A percentile compares a stretch with the other conserved stretches of the same genome.
Evolutionary conservation across 768 basidiomycete genomes (phyloP).

Genomic region (Russula ochroleuca): DNA sequence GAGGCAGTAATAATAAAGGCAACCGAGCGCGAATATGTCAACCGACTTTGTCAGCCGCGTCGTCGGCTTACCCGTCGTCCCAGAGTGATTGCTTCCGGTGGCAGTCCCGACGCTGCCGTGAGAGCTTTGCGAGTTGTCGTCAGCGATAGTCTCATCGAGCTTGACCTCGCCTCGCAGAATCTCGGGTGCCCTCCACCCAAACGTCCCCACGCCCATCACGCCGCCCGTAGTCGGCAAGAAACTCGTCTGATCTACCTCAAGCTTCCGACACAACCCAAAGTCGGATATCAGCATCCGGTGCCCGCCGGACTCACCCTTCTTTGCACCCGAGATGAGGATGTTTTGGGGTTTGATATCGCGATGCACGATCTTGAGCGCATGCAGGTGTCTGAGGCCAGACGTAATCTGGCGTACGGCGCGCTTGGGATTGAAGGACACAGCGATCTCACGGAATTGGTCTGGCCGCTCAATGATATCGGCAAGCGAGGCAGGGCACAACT

Average conservation of each 20-base stretch:
- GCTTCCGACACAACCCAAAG: slow-evolving; percentile 93
- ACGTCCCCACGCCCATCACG: slow-evolving; percentile 84
- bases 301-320: slow-evolving; percentile 46
- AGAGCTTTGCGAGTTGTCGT: slow-evolving; percentile 64
- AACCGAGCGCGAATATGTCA: slow-evolving; percentile 95
- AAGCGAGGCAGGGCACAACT: slow-evolving; percentile 87
- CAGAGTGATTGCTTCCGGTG: slow-evolving; percentile 36
- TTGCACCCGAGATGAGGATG: slow-evolving; percentile 78
- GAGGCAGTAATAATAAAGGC: slow-evolving; percentile 89
- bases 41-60: slow-evolving; percentile 84
- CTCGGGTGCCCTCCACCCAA: slow-evolving; percentile 98
- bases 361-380: slow-evolving; percentile 94
- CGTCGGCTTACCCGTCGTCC: slow-evolving; percentile 46
- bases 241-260: slow-evolving; percentile 94
- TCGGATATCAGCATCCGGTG: slow-evolving; percentile 92
- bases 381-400: slow-evolving; percentile 82
- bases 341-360: slow-evolving; percentile 99
- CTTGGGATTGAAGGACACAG: slow-evolving; percentile 77
- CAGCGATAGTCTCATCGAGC: slow-evolving; percentile 67
- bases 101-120: slow-evolving; percentile 58
- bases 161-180: slow-evolving; percentile 92
- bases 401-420: slow-evolving; percentile 84
- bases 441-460: slow-evolving; percentile 71
- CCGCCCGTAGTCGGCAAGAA: slow-evolving; percentile 92
- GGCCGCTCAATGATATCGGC: slow-evolving; percentile 84